Percentiles rank a stretch among this genome's conserved stretches.
phyloP scores from a whole-genome alignment of 495 filamentous ascomycete genomes.

The Haplographium delicatum region DNA sequence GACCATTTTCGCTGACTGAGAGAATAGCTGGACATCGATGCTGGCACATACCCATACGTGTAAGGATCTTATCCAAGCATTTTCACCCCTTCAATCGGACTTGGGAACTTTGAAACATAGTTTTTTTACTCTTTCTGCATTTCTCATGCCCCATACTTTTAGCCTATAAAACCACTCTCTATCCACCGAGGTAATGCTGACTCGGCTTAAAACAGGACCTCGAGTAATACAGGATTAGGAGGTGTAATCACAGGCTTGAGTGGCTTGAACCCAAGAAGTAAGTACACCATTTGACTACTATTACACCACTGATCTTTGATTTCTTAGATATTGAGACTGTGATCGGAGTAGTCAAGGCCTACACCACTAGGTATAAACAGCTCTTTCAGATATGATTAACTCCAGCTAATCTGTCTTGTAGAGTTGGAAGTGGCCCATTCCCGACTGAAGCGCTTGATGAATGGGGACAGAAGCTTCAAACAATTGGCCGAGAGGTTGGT shows the following conservation, averaged over 20 bases:
- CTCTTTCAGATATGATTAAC: not conserved
- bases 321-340: conserved; percentile 43
- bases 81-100: not conserved
- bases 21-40: conserved; percentile 12
- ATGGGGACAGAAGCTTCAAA: conserved; percentile 36
- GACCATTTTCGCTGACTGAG: not conserved
- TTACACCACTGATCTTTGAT: not conserved
- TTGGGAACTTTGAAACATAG: not conserved
- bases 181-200: not conserved
- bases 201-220: conserved; percentile 41
- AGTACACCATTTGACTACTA: not conserved
- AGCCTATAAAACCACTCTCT: not conserved
- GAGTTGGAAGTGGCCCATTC: conserved; percentile 78
- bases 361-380: conserved; percentile 33
- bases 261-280: conserved; percentile 15
- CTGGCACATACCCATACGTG: conserved; percentile 81
- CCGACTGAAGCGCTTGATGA: conserved; percentile 73
- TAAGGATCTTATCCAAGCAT: not conserved
- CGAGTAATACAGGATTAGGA: conserved; percentile 67
- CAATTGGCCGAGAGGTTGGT: conserved; percentile 33
- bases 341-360: conserved; percentile 85
- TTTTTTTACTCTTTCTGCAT: not conserved
- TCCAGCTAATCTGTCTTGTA: conserved; percentile 1
- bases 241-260: conserved; percentile 52
- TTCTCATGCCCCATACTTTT: not conserved